Evolutionary conservation across 2,329 filamentous ascomycete species (phyloP).

Genomic region (Acarospora socialis): DNA sequence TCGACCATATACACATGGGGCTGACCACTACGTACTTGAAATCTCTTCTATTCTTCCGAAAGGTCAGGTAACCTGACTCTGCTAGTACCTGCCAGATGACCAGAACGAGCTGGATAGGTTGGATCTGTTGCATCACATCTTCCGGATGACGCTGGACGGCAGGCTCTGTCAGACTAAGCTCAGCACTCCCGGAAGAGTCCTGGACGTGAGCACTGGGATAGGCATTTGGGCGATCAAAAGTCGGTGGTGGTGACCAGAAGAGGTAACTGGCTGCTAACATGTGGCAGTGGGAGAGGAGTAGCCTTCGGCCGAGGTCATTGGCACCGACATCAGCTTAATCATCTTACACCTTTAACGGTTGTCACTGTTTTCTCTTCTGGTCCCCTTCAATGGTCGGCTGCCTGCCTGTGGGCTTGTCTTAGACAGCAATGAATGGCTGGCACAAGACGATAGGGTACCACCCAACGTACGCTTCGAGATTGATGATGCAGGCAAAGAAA

Average conservation of each 20-base stretch:
- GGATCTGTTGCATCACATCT: conserved; percentile 42
- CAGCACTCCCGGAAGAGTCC: conserved; percentile 21
- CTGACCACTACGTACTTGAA: too few relatives aligned
- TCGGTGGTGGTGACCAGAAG: too few relatives aligned
- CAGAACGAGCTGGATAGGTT: conserved; percentile 39
- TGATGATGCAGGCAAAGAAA: conserved; percentile 33
- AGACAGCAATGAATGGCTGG: too few relatives aligned
- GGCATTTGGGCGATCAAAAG: conserved; percentile 37
- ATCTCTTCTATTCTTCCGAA: conserved; percentile 11
- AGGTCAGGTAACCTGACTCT: conserved; percentile 14
- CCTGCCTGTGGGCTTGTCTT: too few relatives aligned
- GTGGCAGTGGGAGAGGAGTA: conserved; percentile 31
- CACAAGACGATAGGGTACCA: conserved; percentile 22
- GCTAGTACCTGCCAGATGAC: not conserved
- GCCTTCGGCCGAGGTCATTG: conserved; percentile 33
- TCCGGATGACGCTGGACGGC: conserved; percentile 32
- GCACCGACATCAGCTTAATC: conserved; percentile 28
- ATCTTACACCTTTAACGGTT: too few relatives aligned
- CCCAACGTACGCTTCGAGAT: conserved; percentile 35
- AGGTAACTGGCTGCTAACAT: too few relatives aligned
- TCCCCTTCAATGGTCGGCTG: too few relatives aligned
- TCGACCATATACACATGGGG: conserved; percentile 24
- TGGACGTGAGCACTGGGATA: conserved; percentile 35
- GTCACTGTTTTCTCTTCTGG: too few relatives aligned
- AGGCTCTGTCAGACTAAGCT: conserved; percentile 34